Percentiles rank a stretch among this genome's conserved stretches.
phyloP scores from a whole-genome alignment of 2,329 filamentous ascomycete genomes.

The Colletotrichum neosansevieriae region DNA sequence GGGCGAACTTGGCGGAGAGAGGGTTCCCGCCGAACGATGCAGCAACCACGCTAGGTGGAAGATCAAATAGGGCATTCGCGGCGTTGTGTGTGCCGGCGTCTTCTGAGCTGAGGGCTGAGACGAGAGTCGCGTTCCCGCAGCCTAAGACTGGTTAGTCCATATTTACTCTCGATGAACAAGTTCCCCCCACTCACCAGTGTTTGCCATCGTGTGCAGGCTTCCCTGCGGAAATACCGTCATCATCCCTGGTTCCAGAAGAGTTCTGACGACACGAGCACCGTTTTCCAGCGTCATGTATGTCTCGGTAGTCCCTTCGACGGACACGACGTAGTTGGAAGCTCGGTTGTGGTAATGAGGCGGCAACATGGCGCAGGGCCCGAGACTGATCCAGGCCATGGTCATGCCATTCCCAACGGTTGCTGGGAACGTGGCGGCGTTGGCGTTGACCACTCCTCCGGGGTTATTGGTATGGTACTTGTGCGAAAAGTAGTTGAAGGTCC shows the following conservation, averaged over 20 bases:
- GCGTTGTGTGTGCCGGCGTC: constrained; percentile 64
- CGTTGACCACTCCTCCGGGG: constrained; percentile 63
- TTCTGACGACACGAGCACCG: constrained; percentile 56
- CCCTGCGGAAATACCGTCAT: constrained; percentile 64
- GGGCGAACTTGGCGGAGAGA: constrained; percentile 43
- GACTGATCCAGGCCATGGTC: constrained; percentile 58
- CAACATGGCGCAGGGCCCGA: constrained; percentile 65
- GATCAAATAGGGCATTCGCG: constrained; percentile 56
- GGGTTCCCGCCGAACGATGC: constrained; percentile 54
- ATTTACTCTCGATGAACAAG: too few species aligned
- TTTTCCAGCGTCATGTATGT: constrained; percentile 66
- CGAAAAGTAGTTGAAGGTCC: constrained; percentile 62
- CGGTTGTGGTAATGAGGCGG: constrained; percentile 63
- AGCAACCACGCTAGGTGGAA: constrained; percentile 55
- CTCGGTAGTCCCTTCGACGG: constrained; percentile 59
- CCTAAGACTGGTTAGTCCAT: constrained; percentile 46
- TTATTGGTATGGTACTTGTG: constrained; percentile 55
- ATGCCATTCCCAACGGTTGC: constrained; percentile 60
- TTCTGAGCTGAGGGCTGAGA: constrained; percentile 61
- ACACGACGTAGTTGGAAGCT: constrained; percentile 62
- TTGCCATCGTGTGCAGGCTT: constrained; percentile 63
- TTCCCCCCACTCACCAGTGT: constrained; percentile 54
- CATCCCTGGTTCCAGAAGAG: constrained; percentile 55
- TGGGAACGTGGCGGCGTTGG: constrained; percentile 64
- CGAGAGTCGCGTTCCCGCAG: constrained; percentile 61